These are phyloP conservation scores for Chlamydomonas sphaeroides DNA, from an alignment of 139 green algal genomes.

Conservation along the genomic window DNA sequence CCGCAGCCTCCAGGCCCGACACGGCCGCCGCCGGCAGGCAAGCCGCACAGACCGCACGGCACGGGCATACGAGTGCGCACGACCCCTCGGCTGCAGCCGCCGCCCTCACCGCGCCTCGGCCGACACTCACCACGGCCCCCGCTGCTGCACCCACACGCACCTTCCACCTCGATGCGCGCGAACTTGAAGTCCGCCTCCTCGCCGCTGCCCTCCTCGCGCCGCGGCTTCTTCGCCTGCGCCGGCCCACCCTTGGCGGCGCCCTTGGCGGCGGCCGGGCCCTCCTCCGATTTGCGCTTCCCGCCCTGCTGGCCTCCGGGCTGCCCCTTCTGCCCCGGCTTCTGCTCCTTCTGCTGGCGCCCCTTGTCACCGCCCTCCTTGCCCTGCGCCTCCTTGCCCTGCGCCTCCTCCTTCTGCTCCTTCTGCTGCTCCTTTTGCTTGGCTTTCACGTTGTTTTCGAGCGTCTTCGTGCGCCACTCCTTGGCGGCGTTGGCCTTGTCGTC, in stretches of 20 bases:
- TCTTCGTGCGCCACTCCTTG: slow-evolving; percentile 58
- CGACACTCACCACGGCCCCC: too few relatives aligned
- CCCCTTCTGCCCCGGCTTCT: slow-evolving; percentile 12
- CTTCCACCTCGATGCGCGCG: slow-evolving; percentile 56
- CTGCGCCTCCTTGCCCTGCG: neutral
- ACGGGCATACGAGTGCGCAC: too few relatives aligned
- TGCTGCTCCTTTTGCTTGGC: slow-evolving; percentile 48
- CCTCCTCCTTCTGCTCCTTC: slow-evolving; percentile 34
- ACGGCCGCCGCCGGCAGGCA: too few relatives aligned
- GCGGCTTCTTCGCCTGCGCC: slow-evolving; percentile 33
- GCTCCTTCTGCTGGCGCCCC: slow-evolving; percentile 2
- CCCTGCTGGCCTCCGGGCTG: slow-evolving; percentile 31
- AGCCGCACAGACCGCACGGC: too few relatives aligned
- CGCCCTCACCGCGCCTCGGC: too few relatives aligned
- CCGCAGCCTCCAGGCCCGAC: too few relatives aligned
- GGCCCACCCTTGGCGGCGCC: too few relatives aligned
- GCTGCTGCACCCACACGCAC: too few relatives aligned
- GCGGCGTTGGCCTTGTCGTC: slow-evolving; percentile 14
- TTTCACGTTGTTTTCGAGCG: slow-evolving; percentile 41
- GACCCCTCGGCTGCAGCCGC: too few relatives aligned
- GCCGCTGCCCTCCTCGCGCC: slow-evolving; percentile 18
- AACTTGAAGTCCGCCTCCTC: slow-evolving; percentile 51
- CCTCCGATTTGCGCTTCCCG: too few relatives aligned
- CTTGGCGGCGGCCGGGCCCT: neutral
- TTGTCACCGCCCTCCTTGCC: neutral